A percentile compares a stretch with the other conserved stretches of the same genome.
These are phyloP conservation scores for Panus rudis DNA, from an alignment of 768 basidiomycete genomes.

Conservation along the genomic window DNA sequence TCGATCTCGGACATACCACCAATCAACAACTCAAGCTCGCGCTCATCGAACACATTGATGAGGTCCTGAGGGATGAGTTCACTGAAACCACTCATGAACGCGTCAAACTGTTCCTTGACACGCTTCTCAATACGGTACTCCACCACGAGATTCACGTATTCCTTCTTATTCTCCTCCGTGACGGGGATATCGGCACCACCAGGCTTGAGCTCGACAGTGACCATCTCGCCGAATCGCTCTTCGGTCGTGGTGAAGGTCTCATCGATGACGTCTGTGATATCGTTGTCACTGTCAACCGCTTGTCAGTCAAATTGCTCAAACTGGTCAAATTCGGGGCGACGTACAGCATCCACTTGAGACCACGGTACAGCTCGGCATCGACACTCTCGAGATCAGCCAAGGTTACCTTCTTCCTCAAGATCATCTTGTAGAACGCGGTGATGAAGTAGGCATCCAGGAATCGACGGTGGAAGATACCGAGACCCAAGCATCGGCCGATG, in stretches of 20 bases:
- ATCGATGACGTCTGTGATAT: conserved; percentile 96
- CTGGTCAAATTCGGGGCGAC: conserved; percentile 28
- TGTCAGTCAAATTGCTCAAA: neutral
- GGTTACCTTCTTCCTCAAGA: conserved; percentile 94
- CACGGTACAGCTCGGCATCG: conserved; percentile 90
- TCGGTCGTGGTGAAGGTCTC: conserved; percentile 97
- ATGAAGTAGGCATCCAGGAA: conserved; percentile 99
- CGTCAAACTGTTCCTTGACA: conserved; percentile 97
- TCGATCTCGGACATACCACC: conserved; percentile 99
- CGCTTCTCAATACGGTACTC: conserved; percentile 97
- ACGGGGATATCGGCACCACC: conserved; percentile 83
- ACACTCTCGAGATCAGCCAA: conserved; percentile 93
- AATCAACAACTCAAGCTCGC: conserved; percentile 93
- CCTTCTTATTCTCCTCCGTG: conserved; percentile 98
- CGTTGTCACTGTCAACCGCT: conserved; percentile 69
- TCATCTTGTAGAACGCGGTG: conserved; percentile 99
- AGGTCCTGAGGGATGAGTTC: conserved; percentile 97
- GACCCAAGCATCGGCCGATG: conserved; percentile 90
- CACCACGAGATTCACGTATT: conserved; percentile 90
- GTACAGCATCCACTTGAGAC: conserved; percentile 98
- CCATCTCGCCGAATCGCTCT: conserved; percentile 97
- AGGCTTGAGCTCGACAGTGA: conserved; percentile 90
- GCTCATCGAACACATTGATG: conserved; percentile 97
- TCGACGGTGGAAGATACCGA: conserved; percentile 98
- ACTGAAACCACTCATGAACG: conserved; percentile 99